Evolutionary conservation across 768 basidiomycete genomes (phyloP), one percentile per base, ranked within the genome.

Genomic region (Mycena crocata): DNA sequence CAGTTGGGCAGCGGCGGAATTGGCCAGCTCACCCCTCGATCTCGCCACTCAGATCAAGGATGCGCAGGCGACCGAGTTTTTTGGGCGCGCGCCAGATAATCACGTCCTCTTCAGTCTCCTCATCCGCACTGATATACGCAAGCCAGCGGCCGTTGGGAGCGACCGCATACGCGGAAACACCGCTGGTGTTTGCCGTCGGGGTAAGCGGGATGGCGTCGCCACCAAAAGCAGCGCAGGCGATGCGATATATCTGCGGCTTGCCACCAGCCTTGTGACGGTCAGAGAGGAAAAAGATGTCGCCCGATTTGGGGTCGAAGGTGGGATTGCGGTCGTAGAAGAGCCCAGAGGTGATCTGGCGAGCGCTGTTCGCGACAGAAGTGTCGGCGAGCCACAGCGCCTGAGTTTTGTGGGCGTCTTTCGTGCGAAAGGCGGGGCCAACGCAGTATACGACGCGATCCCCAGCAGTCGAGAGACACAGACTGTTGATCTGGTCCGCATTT

Each of bases 211-310:
- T 30, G 7, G 68, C n/a, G 2, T 70, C 68, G 9, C 68, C 68
- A n/a, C 64, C 64, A 57, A 62, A 63, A n/a, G 44, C 40, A 2
- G 23, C 30, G 2, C 61, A 60, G 8, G 64, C 58, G 26, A 70
- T 30, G 17, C 68, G 68, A 19, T 66, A 70, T 9, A 70, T 30
- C 40, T 70, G 68, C 6, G 60, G 23, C 24, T 32, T 32, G 1
- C 64, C 39, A 0, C 64, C 68, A n/a, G 60, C 64, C 34, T 70
- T 70, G 57, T 66, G 68, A 2, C 68, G 64, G 57, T 70, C 68
- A 15, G 68, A 70, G 3, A 70, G 57, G 37, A 70, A 70, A 57
- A 70, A 66, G 2, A 70, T n/a, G 28, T 70, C 68, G 7, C 64
- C 64, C 8, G 64, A 66, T 26, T 40, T 52, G 4, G 64, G 64